These are phyloP conservation scores for Lipomyces lipofer DNA, from an alignment of 805 yeast genomes.

Conservation along the genomic window DNA sequence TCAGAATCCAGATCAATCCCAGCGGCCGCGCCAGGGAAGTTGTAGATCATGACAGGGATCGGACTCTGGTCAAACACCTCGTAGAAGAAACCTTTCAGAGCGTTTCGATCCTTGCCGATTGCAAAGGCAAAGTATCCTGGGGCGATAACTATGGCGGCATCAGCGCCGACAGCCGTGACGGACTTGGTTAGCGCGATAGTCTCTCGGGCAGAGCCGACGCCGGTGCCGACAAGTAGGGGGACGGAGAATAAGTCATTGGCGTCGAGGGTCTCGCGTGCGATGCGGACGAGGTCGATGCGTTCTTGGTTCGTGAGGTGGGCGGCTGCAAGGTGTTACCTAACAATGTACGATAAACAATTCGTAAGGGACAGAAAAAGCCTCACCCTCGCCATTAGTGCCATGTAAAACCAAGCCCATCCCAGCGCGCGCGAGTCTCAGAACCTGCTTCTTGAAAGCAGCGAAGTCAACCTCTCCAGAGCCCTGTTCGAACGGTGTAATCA, in stretches of 20 bases:
- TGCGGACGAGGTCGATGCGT: slow-evolving; percentile 39
- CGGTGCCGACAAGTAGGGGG: slow-evolving; percentile 52
- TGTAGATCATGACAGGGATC: slow-evolving; percentile 49
- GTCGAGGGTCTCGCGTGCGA: slow-evolving; percentile 39
- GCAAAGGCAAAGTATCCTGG: slow-evolving; percentile 52
- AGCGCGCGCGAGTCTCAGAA: slow-evolving; percentile 29
- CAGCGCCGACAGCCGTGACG: slow-evolving; percentile 38
- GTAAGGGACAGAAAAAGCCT: background rate
- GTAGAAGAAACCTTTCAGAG: slow-evolving; percentile 48
- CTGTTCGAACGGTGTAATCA: slow-evolving; percentile 21
- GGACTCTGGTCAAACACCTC: slow-evolving; percentile 47
- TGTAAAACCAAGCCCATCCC: slow-evolving; percentile 32
- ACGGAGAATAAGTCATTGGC: slow-evolving; percentile 43
- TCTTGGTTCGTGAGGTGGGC: slow-evolving; percentile 51
- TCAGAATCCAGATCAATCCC: slow-evolving; percentile 44
- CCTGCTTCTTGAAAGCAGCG: slow-evolving; percentile 27
- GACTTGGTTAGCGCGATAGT: slow-evolving; percentile 41
- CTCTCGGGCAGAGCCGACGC: slow-evolving; percentile 49
- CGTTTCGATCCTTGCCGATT: slow-evolving; percentile 46
- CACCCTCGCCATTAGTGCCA: slow-evolving; percentile 32
- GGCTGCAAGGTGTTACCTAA: slow-evolving; percentile 47
- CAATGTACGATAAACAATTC: too few species aligned
- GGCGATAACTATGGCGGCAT: slow-evolving; percentile 42
- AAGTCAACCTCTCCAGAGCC: slow-evolving; percentile 23
- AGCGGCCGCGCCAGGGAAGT: slow-evolving; percentile 53